Evolutionary conservation across 2,329 filamentous ascomycete species (phyloP).

Genomic region (Pseudocercospora fuligena): DNA sequence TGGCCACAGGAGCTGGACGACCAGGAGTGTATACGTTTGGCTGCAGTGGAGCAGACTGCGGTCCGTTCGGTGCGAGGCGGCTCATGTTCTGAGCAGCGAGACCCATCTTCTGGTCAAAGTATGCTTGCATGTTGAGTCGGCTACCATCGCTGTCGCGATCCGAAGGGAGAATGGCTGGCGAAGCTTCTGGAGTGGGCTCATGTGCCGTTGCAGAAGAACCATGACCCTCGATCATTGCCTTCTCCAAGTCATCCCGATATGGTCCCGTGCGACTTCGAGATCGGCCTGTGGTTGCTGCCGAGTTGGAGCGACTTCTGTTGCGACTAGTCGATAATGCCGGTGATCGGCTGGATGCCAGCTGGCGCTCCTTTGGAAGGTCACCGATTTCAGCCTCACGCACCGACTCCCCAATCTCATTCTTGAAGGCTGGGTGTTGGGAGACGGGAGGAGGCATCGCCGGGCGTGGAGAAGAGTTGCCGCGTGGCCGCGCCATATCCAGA

Average conservation of each 20-base stretch:
- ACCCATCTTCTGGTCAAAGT: conserved; percentile 36
- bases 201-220: conserved; percentile 39
- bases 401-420: conserved; percentile 23
- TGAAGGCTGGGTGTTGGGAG: conserved; percentile 33
- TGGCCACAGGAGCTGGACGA: conserved; percentile 25
- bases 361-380: conserved; percentile 22
- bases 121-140: conserved; percentile 25
- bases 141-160: conserved; percentile 23
- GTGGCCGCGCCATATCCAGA: conserved; percentile 31
- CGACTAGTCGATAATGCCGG: conserved; percentile 10
- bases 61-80: conserved; percentile 12
- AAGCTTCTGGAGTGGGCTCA: conserved; percentile 26
- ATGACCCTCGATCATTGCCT: conserved; percentile 54
- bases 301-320: conserved; percentile 60
- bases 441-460: conserved; percentile 26
- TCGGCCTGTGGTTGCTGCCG: conserved; percentile 56
- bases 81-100: conserved; percentile 12
- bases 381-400: conserved; percentile 14
- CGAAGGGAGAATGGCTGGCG: conserved; percentile 24
- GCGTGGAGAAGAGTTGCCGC: conserved; percentile 33
- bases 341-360: conserved; percentile 26
- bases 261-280: conserved; percentile 59
- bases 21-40: conserved; percentile 31
- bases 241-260: conserved; percentile 58
- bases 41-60: conserved; percentile 28